Conservation (phyloP, 2,329 filamentous ascomycete species). For the Colletotrichum magnum region DNA sequence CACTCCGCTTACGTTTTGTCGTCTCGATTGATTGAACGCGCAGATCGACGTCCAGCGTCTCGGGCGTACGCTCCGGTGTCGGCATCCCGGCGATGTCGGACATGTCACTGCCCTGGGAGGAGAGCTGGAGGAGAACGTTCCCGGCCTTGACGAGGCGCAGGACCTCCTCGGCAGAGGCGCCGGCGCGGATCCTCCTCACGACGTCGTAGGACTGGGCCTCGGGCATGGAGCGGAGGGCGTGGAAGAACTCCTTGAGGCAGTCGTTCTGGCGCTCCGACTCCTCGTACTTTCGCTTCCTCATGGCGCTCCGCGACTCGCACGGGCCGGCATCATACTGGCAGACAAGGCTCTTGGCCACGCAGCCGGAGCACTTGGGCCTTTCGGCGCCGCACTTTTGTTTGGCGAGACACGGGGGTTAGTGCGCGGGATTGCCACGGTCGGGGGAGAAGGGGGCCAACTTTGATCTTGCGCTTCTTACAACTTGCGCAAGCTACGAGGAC, state of each 20-base stretch:
- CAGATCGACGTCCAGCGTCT: not conserved
- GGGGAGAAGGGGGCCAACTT: not conserved
- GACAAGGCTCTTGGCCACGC: conserved; percentile 50
- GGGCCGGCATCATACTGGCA: conserved; percentile 55
- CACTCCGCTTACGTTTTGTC: not conserved
- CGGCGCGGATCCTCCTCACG: conserved; percentile 13
- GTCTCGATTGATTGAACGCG: not conserved
- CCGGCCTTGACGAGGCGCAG: conserved; percentile 15
- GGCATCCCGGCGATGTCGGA: not conserved
- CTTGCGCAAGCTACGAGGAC: conserved; percentile 25
- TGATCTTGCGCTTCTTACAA: conserved; percentile 27
- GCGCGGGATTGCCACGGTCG: not conserved
- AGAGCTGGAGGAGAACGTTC: conserved; percentile 9
- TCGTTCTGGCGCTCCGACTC: conserved; percentile 16
- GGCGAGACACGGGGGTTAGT: not conserved
- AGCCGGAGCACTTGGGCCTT: conserved; percentile 55
- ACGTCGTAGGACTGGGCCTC: conserved; percentile 11
- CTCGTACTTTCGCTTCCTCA: conserved; percentile 21
- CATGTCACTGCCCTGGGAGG: not conserved
- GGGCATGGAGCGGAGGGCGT: conserved; percentile 20
- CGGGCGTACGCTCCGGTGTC: not conserved
- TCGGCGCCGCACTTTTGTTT: conserved; percentile 55
- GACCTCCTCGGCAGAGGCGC: conserved; percentile 10
- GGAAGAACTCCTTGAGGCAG: conserved; percentile 7
- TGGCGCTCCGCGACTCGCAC: conserved; percentile 22